Evolutionary conservation across 345 rosid genomes (phyloP).

Genomic region (Kandelia obovata): DNA sequence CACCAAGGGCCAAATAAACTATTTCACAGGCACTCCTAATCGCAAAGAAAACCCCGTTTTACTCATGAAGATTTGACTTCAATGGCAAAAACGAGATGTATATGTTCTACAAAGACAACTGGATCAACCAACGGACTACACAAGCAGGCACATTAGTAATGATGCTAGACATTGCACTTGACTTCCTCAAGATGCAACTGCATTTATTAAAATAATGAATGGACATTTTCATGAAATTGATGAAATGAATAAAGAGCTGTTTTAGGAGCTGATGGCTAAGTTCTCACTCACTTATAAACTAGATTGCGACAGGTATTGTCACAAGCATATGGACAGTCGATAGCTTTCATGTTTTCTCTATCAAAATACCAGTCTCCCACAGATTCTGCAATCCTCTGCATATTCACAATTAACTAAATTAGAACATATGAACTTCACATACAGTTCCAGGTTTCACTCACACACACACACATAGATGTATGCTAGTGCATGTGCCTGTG

Average conservation of each 20-base stretch:
- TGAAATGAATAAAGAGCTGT: slow-evolving; percentile 9
- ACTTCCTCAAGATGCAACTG: slow-evolving; percentile 10
- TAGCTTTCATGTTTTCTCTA: slow-evolving; percentile 19
- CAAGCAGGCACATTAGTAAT: neutral
- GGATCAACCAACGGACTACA: slow-evolving; percentile 10
- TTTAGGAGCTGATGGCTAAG: slow-evolving; percentile 14
- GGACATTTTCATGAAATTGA: slow-evolving; percentile 15
- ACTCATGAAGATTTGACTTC: neutral
- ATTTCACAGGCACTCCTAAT: too few species aligned
- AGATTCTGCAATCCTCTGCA: slow-evolving; percentile 27
- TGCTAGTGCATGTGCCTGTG: too few species aligned
- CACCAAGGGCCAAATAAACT: neutral
- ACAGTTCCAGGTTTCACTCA: neutral
- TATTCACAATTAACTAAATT: neutral
- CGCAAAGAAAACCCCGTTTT: neutral
- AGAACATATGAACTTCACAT: neutral
- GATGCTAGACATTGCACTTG: slow-evolving; percentile 11
- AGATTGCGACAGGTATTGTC: slow-evolving; percentile 23
- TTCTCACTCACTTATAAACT: slow-evolving; percentile 39
- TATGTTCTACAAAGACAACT: neutral
- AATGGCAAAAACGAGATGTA: neutral
- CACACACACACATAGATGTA: too few species aligned
- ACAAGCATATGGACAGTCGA: slow-evolving; percentile 30
- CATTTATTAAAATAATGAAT: neutral
- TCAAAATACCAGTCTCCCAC: slow-evolving; percentile 35